These are phyloP conservation scores for Murraya koenigii DNA, from an alignment of 345 rosid genomes.

Conservation along the genomic window DNA sequence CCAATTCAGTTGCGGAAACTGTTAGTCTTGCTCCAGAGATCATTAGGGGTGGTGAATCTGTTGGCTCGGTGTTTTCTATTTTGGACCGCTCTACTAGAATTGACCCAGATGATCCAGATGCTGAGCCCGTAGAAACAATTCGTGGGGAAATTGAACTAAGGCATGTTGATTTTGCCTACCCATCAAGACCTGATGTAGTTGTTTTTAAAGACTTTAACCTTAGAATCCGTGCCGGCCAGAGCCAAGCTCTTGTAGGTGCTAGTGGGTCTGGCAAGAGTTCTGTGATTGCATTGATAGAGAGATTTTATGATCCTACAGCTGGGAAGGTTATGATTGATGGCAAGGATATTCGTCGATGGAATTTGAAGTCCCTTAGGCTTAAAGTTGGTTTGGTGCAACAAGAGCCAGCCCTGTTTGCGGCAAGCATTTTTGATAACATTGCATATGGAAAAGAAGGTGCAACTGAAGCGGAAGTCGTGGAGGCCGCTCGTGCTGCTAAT, in stretches of 20 bases:
- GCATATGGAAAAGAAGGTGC: constrained; percentile 93
- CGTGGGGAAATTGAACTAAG: constrained; percentile 95
- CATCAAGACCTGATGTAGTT: constrained; percentile 79
- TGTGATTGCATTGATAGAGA: constrained; percentile 83
- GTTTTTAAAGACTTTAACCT: constrained; percentile 81
- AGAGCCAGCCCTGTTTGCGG: constrained; percentile 90
- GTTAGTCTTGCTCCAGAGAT: constrained; percentile 99
- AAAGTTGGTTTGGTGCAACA: constrained; percentile 97
- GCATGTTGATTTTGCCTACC: constrained; percentile 95
- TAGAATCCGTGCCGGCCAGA: constrained; percentile 92
- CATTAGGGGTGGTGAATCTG: constrained; percentile 94
- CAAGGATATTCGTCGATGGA: constrained; percentile 77
- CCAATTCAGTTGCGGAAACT: constrained; percentile 98
- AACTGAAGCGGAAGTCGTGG: constrained; percentile 85
- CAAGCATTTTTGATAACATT: constrained; percentile 93
- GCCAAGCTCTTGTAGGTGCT: constrained; percentile 97
- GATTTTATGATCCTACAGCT: constrained; percentile 80
- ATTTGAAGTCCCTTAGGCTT: constrained; percentile 82
- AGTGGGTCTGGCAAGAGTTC: constrained; percentile 99
- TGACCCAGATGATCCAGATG: constrained; percentile 92
- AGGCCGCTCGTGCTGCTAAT: constrained; percentile 92
- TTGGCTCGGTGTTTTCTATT: constrained; percentile 89
- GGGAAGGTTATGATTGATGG: constrained; percentile 98
- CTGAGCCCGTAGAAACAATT: constrained; percentile 73
- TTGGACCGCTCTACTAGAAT: constrained; percentile 77